A percentile compares a stretch with the other conserved stretches of the same genome.
phyloP scores from a whole-genome alignment of 768 basidiomycete genomes.

The Suillus weaverae region DNA sequence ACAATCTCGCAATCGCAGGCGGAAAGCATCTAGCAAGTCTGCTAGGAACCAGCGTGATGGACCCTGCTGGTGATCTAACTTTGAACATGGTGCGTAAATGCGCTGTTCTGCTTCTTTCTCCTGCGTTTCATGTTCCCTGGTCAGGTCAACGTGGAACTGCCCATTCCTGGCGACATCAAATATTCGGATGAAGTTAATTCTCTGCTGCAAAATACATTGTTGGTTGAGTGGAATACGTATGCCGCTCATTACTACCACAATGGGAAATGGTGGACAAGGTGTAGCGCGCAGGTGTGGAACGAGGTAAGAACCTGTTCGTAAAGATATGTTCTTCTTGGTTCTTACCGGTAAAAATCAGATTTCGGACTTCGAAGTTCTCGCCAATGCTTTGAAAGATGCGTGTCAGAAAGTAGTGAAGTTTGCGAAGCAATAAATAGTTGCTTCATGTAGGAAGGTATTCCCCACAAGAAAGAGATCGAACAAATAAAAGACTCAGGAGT shows the following conservation, averaged over 20 bases:
- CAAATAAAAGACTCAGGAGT: neutral
- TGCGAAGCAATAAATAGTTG: neutral
- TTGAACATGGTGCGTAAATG: slow-evolving; percentile 59
- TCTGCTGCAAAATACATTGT: slow-evolving; percentile 19
- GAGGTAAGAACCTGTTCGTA: slow-evolving; percentile 21
- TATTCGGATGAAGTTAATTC: slow-evolving; percentile 14
- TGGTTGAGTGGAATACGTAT: slow-evolving; percentile 22
- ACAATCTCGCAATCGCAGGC: slow-evolving; percentile 64
- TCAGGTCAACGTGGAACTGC: slow-evolving; percentile 45
- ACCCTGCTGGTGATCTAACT: slow-evolving; percentile 59
- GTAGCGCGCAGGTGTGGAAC: slow-evolving; percentile 33
- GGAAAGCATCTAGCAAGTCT: slow-evolving; percentile 58
- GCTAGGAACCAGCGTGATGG: slow-evolving; percentile 63
- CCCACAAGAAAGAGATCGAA: neutral
- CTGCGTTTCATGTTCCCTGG: neutral
- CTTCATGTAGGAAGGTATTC: neutral
- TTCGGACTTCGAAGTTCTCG: slow-evolving; percentile 32
- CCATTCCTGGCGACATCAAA: slow-evolving; percentile 30
- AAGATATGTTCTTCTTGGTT: neutral
- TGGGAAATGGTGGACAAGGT: slow-evolving; percentile 33
- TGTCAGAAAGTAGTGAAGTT: slow-evolving; percentile 20
- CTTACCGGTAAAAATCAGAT: slow-evolving; percentile 17
- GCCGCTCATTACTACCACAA: slow-evolving; percentile 24
- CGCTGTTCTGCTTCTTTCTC: slow-evolving; percentile 17
- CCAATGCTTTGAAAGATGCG: slow-evolving; percentile 27